A percentile compares a stretch with the other conserved stretches of the same genome.
Evolutionary conservation across 768 basidiomycete genomes (phyloP).

Genomic region (Cantharellus cinnabarinus): DNA sequence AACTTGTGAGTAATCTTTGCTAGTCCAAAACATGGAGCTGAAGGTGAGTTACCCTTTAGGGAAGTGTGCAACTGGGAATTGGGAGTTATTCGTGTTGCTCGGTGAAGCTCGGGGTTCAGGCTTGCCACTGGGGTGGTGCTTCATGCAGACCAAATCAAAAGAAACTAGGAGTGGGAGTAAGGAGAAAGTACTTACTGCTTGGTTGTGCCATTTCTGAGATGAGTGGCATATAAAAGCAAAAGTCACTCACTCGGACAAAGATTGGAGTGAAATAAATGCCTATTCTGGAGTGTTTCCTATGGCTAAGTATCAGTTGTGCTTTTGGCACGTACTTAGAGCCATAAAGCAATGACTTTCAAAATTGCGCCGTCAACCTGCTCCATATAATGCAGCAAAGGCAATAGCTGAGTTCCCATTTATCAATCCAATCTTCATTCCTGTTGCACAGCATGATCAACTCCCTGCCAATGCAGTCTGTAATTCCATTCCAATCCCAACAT

Average conservation of each 20-base stretch:
- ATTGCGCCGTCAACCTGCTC: slow-evolving; percentile 12
- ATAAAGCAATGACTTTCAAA: slow-evolving; percentile 16
- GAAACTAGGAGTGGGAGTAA: not conserved
- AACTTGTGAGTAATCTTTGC: too few species aligned
- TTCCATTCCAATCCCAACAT: not conserved
- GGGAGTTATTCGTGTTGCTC: slow-evolving; percentile 14
- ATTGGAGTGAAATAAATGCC: slow-evolving; percentile 18
- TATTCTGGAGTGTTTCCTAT: slow-evolving; percentile 11
- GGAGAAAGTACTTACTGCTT: slow-evolving; percentile 9
- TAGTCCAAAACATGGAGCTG: too few species aligned
- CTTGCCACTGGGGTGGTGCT: too few species aligned
- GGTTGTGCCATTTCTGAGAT: slow-evolving; percentile 13
- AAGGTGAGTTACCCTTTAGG: slow-evolving; percentile 14
- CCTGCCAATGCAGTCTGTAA: too few species aligned
- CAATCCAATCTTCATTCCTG: slow-evolving; percentile 13
- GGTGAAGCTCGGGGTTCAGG: slow-evolving; percentile 18
- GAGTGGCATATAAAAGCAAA: slow-evolving; percentile 12
- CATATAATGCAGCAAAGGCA: slow-evolving; percentile 15
- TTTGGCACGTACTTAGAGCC: slow-evolving; percentile 19
- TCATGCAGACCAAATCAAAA: slow-evolving; percentile 8
- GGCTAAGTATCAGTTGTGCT: slow-evolving; percentile 22
- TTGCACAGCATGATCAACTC: slow-evolving; percentile 9
- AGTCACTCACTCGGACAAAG: slow-evolving; percentile 18
- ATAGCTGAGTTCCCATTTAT: slow-evolving; percentile 14
- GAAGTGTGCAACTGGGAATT: slow-evolving; percentile 5